These are phyloP conservation scores for Ziziphus jujuba DNA, from an alignment of 306 rosid species.

Conservation along the genomic window DNA sequence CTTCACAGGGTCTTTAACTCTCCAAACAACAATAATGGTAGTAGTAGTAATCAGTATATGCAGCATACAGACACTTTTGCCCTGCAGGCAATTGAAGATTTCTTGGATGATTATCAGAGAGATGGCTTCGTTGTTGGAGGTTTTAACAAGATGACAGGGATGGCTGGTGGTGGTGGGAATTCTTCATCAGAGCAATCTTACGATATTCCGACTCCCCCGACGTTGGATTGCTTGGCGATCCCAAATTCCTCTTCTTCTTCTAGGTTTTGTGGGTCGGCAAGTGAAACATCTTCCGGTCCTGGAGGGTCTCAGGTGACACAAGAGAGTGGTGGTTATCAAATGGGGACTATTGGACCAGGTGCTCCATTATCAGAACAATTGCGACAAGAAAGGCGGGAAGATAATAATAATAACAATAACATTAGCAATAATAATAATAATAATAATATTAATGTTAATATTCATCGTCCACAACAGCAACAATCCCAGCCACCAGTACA, in stretches of 20 bases:
- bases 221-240: constrained; percentile 44
- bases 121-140: constrained; percentile 23
- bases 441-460: no score
- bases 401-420: constrained; percentile 35
- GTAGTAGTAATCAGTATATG: constrained; percentile 69
- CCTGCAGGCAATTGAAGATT: constrained; percentile 64
- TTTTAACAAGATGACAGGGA: constrained; percentile 25
- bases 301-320: constrained; percentile 42
- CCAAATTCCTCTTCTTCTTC: constrained; percentile 45
- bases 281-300: constrained; percentile 38
- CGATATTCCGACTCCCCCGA: constrained; percentile 31
- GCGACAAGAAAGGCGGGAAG: constrained; percentile 60
- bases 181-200: constrained; percentile 45
- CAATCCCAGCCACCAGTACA: constrained; percentile 20
- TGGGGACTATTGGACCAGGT: constrained; percentile 25
- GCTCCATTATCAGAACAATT: constrained; percentile 56
- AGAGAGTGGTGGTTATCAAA: constrained; percentile 41
- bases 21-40: constrained; percentile 43
- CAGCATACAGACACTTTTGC: constrained; percentile 56
- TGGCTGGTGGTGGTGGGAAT: constrained; percentile 20
- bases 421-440: constrained; percentile 9
- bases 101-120: constrained; percentile 61
- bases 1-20: constrained; percentile 78
- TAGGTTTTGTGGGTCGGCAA: constrained; percentile 44
- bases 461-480: constrained; percentile 16